These are phyloP conservation scores for Penicillium macrosclerotiorum DNA, from an alignment of 495 filamentous ascomycete species.

Conservation along the genomic window DNA sequence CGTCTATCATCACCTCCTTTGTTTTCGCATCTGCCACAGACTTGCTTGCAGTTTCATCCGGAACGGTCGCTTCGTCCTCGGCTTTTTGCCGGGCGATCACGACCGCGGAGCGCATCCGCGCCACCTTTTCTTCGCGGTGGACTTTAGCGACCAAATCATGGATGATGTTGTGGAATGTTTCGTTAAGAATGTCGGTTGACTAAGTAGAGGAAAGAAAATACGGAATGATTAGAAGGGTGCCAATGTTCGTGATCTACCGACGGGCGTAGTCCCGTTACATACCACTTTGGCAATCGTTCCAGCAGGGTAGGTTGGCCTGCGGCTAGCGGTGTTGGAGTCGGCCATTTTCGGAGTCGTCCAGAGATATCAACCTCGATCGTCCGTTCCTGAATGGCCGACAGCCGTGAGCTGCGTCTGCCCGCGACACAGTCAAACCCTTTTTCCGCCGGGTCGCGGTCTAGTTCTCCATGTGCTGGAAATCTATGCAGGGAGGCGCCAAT, in stretches of 20 bases:
- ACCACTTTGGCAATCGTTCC: slow-evolving; percentile 49
- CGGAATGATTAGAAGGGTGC: too few species aligned
- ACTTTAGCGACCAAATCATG: slow-evolving; percentile 68
- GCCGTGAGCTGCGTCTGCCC: slow-evolving; percentile 24
- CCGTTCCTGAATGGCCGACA: slow-evolving; percentile 18
- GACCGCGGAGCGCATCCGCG: slow-evolving; percentile 70
- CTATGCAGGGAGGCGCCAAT: slow-evolving; percentile 24
- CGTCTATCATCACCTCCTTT: slow-evolving; percentile 37
- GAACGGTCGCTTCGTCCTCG: slow-evolving; percentile 42
- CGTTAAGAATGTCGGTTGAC: slow-evolving; percentile 59
- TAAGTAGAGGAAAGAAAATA: too few species aligned
- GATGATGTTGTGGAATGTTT: slow-evolving; percentile 69
- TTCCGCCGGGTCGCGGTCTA: slow-evolving; percentile 23
- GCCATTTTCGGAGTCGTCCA: slow-evolving; percentile 32
- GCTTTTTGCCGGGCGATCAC: slow-evolving; percentile 67
- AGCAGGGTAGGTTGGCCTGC: slow-evolving; percentile 33
- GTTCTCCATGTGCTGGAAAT: slow-evolving; percentile 29
- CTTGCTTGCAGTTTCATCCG: slow-evolving; percentile 34
- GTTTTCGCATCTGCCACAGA: slow-evolving; percentile 30
- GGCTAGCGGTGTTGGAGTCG: slow-evolving; percentile 33
- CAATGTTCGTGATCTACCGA: too few species aligned
- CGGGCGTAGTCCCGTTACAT: slow-evolving; percentile 13
- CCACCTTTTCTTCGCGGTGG: slow-evolving; percentile 71
- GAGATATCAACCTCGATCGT: slow-evolving; percentile 6
- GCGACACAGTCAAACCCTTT: slow-evolving; percentile 27